Evolutionary conservation across 352 stramenopile species (phyloP).

Genomic region (Pythium grandisporangium): DNA sequence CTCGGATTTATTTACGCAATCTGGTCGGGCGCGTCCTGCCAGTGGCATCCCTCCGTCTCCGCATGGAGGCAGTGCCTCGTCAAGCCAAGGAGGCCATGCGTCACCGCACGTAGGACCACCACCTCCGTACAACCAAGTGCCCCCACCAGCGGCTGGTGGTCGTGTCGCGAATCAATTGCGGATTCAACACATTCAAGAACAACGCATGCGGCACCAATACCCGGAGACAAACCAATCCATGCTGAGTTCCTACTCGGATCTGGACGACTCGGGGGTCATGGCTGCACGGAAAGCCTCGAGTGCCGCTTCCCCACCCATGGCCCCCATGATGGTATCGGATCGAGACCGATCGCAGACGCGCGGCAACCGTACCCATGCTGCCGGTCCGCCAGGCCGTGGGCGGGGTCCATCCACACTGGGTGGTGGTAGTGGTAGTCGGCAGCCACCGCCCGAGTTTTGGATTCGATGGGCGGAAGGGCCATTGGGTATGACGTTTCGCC

Average conservation of each 20-base stretch:
- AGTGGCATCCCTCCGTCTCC: conserved; percentile 8
- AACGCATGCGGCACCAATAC: conserved; percentile 43
- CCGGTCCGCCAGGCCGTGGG: neutral
- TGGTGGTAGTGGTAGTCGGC: conserved; percentile 1
- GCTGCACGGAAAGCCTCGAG: neutral
- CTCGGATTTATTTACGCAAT: conserved; percentile 26
- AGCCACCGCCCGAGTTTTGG: conserved; percentile 50
- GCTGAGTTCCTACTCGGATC: conserved; percentile 54
- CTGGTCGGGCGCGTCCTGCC: conserved; percentile 9
- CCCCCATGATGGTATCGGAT: no score
- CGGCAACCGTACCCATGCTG: no score
- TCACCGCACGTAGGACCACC: conserved; percentile 23
- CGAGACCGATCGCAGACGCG: no score
- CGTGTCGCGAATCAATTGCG: conserved; percentile 29
- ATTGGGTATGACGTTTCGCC: conserved; percentile 74
- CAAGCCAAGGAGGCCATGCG: neutral
- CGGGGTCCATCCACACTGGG: neutral
- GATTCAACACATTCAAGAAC: conserved; percentile 58
- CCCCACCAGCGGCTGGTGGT: neutral
- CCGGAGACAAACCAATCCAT: conserved; percentile 16
- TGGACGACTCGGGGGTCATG: conserved; percentile 62
- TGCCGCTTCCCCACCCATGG: neutral
- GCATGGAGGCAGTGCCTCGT: conserved; percentile 11
- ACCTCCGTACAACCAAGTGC: conserved; percentile 24
- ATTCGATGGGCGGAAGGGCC: conserved; percentile 65